Evolutionary conservation across 148 eudicot genomes (phyloP).

Genomic region (Persicaria maculosa): DNA sequence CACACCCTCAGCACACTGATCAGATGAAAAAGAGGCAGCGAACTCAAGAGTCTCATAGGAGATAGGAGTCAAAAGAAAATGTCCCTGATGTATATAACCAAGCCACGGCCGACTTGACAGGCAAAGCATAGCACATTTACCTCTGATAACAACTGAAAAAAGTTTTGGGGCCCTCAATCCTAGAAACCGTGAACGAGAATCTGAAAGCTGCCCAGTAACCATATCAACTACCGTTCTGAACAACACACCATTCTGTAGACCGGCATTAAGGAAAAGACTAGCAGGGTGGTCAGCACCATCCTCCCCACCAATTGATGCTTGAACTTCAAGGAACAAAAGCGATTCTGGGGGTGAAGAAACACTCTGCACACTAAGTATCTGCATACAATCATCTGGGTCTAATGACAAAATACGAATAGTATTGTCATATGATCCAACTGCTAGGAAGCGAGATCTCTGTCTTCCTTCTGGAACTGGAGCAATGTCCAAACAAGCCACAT

Average conservation of each 20-base stretch:
- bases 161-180: constrained; percentile 89
- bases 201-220: constrained; percentile 96
- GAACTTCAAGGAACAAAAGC: constrained; percentile 86
- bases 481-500: constrained; percentile 95
- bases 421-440: constrained; percentile 94
- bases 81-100: constrained; percentile 97
- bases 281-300: constrained; percentile 99
- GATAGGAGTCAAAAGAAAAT: constrained; percentile 86
- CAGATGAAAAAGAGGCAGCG: constrained; percentile 96
- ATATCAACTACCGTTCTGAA: constrained; percentile 97
- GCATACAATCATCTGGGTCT: constrained; percentile 98
- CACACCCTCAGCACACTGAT: constrained; percentile 99
- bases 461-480: constrained; percentile 99
- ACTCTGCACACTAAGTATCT: constrained; percentile 86
- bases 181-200: constrained; percentile 90
- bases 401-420: constrained; percentile 87
- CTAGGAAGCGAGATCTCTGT: constrained; percentile 87
- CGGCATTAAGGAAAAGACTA: constrained; percentile 88
- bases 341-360: constrained; percentile 96
- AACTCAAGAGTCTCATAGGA: constrained; percentile 89
- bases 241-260: constrained; percentile 86
- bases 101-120: constrained; percentile 99
- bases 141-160: constrained; percentile 72
- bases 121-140: constrained; percentile 91
- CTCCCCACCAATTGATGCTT: constrained; percentile 94